Evolutionary conservation across 371 early-diverging fungal genomes (phyloP).

Genomic region (Rhizomucor miehei): DNA sequence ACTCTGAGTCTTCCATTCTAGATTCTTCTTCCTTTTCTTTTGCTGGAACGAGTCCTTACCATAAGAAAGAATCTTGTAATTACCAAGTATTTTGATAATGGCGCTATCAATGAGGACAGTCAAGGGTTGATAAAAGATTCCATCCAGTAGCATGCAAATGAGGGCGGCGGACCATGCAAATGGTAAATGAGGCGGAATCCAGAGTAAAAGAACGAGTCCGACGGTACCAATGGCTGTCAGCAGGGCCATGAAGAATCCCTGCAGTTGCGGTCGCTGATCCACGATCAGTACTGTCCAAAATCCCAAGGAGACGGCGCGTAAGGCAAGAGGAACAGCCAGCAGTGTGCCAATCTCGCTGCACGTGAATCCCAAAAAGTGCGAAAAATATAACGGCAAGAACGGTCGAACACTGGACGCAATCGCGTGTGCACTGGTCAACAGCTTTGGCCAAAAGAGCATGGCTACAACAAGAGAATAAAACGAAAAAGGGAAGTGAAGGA

Average conservation of each 20-base stretch:
- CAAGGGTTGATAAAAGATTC: constrained; percentile 25
- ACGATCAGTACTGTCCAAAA: constrained; percentile 30
- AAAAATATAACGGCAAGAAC: constrained; percentile 30
- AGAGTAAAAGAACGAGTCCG: constrained; percentile 27
- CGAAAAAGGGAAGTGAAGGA: too few relatives aligned
- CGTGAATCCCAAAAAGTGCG: constrained; percentile 29
- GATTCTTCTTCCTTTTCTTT: too few relatives aligned
- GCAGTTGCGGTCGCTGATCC: constrained; percentile 27
- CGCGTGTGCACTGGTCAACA: constrained; percentile 36
- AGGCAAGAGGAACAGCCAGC: constrained; percentile 11
- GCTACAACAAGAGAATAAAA: too few relatives aligned
- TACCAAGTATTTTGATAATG: constrained; percentile 25
- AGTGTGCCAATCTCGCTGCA: constrained; percentile 21
- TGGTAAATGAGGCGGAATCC: constrained; percentile 26
- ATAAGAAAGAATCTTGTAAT: constrained; percentile 20
- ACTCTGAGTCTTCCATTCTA: neutral
- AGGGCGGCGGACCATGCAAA: constrained; percentile 31
- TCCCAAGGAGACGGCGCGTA: constrained; percentile 19
- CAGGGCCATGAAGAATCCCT: constrained; percentile 37
- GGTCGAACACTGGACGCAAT: constrained; percentile 35
- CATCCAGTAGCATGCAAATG: constrained; percentile 28
- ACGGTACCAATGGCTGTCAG: constrained; percentile 35
- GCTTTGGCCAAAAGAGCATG: constrained; percentile 40
- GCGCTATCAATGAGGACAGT: constrained; percentile 19
- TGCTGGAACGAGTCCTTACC: too few relatives aligned